Percentiles rank a stretch among this genome's conserved stretches.
phyloP scores from a whole-genome alignment of 78 protist genomes.

The Bigelowiella natans region DNA sequence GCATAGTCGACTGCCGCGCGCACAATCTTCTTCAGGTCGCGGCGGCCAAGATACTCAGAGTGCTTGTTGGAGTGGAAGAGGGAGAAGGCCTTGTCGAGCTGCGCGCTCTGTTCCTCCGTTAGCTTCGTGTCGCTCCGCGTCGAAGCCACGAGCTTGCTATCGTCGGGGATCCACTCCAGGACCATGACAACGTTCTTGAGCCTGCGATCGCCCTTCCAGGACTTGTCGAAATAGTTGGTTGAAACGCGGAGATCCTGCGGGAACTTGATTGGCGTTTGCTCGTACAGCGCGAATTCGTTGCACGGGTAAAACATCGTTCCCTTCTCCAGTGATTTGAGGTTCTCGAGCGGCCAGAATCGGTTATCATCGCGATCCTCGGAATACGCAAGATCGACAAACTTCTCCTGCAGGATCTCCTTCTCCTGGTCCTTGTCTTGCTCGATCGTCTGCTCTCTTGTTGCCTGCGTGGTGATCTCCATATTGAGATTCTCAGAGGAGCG shows the following conservation, averaged over 20 bases:
- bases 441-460: background rate
- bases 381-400: conserved; percentile 22
- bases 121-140: background rate
- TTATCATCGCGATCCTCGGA: conserved; percentile 15
- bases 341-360: background rate
- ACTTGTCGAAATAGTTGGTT: conserved; percentile 30
- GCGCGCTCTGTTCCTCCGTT: background rate
- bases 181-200: conserved; percentile 38
- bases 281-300: background rate
- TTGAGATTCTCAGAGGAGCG: background rate
- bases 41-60: background rate
- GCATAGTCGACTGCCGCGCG: background rate
- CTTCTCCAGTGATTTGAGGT: background rate
- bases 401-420: conserved; percentile 20
- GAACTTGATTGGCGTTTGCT: background rate
- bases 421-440: conserved; percentile 9
- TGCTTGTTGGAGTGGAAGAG: background rate
- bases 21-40: background rate
- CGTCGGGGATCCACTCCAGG: conserved; percentile 40
- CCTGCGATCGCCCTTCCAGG: conserved; percentile 43
- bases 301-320: background rate
- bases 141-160: background rate
- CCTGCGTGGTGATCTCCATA: background rate
- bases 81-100: background rate
- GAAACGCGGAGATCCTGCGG: background rate